Conservation (phyloP, 257 asterid species). For the Cynanchum wilfordii region DNA sequence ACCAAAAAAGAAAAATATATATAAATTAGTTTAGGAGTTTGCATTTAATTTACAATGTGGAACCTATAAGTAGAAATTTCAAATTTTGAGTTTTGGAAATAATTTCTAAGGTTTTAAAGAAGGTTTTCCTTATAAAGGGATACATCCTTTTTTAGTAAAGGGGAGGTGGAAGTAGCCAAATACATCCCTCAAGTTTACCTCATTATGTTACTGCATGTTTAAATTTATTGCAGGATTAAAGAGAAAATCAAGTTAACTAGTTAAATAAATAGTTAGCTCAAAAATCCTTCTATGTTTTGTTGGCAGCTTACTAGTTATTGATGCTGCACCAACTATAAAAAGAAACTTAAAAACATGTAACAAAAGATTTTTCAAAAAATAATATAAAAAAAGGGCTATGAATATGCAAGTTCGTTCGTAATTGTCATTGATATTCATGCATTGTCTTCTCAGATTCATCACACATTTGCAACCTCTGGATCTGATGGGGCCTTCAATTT, state of each 20-base stretch:
- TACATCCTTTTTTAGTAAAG: too few relatives aligned
- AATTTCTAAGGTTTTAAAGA: too few relatives aligned
- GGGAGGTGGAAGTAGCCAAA: not conserved
- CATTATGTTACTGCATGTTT: not conserved
- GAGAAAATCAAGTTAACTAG: not conserved
- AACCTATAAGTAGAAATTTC: too few relatives aligned
- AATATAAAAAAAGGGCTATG: not conserved
- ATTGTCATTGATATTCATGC: constrained; percentile 7
- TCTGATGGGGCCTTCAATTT: constrained; percentile 94
- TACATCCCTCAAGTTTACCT: not conserved
- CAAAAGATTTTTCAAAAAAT: not conserved
- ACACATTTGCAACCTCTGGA: constrained; percentile 92
- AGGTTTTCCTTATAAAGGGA: too few relatives aligned
- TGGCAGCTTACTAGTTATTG: not conserved
- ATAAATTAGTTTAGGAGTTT: too few relatives aligned
- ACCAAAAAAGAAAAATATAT: too few relatives aligned
- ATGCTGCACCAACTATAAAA: not conserved
- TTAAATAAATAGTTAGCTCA: not conserved
- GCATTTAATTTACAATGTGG: too few relatives aligned
- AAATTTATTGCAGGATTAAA: not conserved
- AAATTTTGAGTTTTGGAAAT: not conserved
- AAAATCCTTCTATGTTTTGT: not conserved
- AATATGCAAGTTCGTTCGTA: not conserved
- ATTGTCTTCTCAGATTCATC: constrained; percentile 53
- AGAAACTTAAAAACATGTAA: not conserved